phyloP scores from a whole-genome alignment of 1,139 yeast genomes.

The Taphrina wiesneri region DNA sequence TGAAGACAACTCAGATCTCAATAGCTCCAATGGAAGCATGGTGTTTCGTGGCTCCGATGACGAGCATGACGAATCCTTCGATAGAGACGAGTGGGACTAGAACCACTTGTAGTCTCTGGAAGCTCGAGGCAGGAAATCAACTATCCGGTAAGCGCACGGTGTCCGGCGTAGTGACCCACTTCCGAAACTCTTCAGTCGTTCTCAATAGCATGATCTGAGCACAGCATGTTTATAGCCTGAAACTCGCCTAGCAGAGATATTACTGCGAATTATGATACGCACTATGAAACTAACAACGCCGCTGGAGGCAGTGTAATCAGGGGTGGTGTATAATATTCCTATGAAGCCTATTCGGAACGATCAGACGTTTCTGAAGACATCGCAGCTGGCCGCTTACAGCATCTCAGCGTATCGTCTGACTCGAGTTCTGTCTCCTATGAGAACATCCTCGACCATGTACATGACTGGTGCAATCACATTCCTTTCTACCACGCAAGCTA shows the following conservation, averaged over 20 bases:
- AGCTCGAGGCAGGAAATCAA: no score
- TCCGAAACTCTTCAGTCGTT: not conserved
- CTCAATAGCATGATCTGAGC: not conserved
- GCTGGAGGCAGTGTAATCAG: no score
- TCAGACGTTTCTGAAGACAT: no score
- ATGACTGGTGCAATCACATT: no score
- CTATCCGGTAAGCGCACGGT: not conserved
- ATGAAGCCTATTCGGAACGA: no score
- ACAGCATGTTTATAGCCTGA: not conserved
- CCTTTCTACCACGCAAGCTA: no score
- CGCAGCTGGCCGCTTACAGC: no score
- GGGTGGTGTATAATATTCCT: no score
- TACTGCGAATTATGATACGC: not conserved
- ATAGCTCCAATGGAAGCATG: not conserved
- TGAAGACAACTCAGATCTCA: not conserved
- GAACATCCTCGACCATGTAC: no score
- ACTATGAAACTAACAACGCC: not conserved
- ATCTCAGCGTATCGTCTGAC: no score
- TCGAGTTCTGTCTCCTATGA: no score
- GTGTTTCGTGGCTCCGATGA: not conserved
- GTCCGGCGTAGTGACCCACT: not conserved
- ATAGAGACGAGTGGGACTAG: conserved; percentile 11
- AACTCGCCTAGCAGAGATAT: not conserved
- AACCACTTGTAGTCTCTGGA: no score
- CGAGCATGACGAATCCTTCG: conserved; percentile 9